These are phyloP conservation scores for Lactarius indigo DNA, from an alignment of 768 basidiomycete species.

Conservation along the genomic window DNA sequence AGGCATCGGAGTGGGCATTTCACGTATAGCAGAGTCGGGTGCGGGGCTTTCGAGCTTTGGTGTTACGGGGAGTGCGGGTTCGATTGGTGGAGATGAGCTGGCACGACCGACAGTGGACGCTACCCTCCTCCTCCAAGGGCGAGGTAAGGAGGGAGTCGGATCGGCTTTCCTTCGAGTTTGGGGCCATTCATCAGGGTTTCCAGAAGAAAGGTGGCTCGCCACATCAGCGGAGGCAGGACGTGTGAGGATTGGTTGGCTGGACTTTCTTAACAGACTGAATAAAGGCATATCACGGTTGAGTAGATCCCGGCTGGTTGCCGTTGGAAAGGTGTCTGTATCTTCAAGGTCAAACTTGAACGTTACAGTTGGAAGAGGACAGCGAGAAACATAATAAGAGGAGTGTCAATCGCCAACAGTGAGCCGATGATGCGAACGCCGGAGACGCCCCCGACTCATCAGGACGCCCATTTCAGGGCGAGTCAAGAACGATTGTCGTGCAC, in stretches of 20 bases:
- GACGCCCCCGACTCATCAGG: background rate
- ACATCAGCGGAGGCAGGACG: background rate
- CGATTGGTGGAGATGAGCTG: background rate
- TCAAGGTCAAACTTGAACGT: background rate
- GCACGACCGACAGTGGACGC: background rate
- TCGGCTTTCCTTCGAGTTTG: background rate
- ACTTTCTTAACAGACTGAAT: conserved; percentile 1
- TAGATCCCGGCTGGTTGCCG: background rate
- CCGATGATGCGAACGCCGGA: background rate
- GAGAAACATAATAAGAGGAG: background rate
- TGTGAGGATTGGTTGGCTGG: background rate
- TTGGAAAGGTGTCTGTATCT: background rate
- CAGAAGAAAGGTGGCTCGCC: background rate
- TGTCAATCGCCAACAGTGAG: too few species aligned
- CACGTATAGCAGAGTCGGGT: background rate
- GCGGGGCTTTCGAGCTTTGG: background rate
- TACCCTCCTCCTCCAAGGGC: background rate
- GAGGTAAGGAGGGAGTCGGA: background rate
- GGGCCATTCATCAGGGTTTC: background rate
- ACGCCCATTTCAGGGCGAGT: background rate
- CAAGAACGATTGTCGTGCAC: too few species aligned
- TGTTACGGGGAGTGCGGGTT: background rate
- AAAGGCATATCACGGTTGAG: background rate
- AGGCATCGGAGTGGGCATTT: background rate
- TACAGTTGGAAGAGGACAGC: background rate